Evolutionary conservation across 306 rosid genomes (phyloP), one percentile per base, ranked within the genome.

Genomic region (Mucuna pruriens): DNA sequence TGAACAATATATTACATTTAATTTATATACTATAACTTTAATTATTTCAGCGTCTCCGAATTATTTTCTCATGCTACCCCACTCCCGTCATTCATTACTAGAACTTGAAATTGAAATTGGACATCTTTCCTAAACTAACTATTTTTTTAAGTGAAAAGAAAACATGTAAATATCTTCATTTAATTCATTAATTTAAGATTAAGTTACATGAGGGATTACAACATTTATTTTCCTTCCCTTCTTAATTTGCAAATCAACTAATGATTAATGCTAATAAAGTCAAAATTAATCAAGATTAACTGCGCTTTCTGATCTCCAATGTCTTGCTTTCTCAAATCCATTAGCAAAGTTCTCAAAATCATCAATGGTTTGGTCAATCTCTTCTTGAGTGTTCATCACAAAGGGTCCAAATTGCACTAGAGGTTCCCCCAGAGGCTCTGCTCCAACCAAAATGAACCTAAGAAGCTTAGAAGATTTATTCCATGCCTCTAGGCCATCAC

Each of bases 311-410:
- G 97, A 90, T 68, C 86, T 90, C 97, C 97, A 92, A 19, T 92
- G 93, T 79, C 84, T 87, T 34, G 95, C 97, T 58, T 90, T 92
- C 90, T 92, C 97, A 84, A 92, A 92, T 42, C 97, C 97, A 42
- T 92, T 92, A 7, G 71, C 79, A 44, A 44, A 92, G 31, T 88
- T 92, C 39, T 92, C 97, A 70, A 90, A 92, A 54, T 92, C 97
- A 74, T 88, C 87, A 74, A 90, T 74, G 23, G 97, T 86, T 64
- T 90, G 93, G 15, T 92, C 89, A 78, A 92, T 90, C 85, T 92
- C 92, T 58, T 90, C 93, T 22, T 90, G 85, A 11, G 89, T 90
- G 87, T 92, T 92, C 97, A 92, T 92, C 90, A 92, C 97, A 83
- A 92, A 90, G 29, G 97, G 95, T 33, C 97, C 97, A 73, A 79